Percentiles rank a stretch among this genome's conserved stretches.
These are phyloP conservation scores for Fragilaria crotonensis DNA, from an alignment of 108 stramenopile genomes.

Conservation along the genomic window DNA sequence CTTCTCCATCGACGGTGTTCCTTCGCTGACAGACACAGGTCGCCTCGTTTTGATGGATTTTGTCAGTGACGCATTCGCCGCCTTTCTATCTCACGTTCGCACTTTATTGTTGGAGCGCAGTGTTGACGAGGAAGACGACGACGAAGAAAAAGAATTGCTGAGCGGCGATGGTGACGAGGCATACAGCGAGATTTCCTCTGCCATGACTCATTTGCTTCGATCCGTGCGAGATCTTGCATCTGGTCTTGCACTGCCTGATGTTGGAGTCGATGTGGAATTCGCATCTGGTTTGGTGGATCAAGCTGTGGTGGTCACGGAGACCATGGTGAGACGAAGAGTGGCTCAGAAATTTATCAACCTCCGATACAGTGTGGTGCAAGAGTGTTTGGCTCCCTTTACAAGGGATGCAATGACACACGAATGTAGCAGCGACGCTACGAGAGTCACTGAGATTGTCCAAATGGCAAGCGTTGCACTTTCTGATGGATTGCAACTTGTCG, in stretches of 20 bases:
- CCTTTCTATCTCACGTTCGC: slow-evolving; percentile 60
- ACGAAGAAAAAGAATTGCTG: slow-evolving; percentile 17
- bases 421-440: slow-evolving; percentile 12
- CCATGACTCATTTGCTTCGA: slow-evolving; percentile 42
- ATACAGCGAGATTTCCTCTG: slow-evolving; percentile 47
- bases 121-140: slow-evolving; percentile 37
- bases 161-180: slow-evolving; percentile 32
- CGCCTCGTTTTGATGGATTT: slow-evolving; percentile 36
- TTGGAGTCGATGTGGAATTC: slow-evolving; percentile 47
- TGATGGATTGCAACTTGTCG: slow-evolving; percentile 74
- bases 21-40: neutral
- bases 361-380: slow-evolving; percentile 40
- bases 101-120: slow-evolving; percentile 34
- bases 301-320: slow-evolving; percentile 54
- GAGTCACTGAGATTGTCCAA: slow-evolving; percentile 46
- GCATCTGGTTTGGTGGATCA: slow-evolving; percentile 66
- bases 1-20: slow-evolving; percentile 21
- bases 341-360: slow-evolving; percentile 56
- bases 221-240: slow-evolving; percentile 69
- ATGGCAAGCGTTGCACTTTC: slow-evolving; percentile 63
- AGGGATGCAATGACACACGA: slow-evolving; percentile 7
- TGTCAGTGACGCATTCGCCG: slow-evolving; percentile 45
- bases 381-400: slow-evolving; percentile 68
- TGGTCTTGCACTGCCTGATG: slow-evolving; percentile 61
- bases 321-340: slow-evolving; percentile 63